Evolutionary conservation across 2,329 filamentous ascomycete species (phyloP), one percentile per base, ranked within the genome.

Genomic region (Pyrenochaeta sp.): DNA sequence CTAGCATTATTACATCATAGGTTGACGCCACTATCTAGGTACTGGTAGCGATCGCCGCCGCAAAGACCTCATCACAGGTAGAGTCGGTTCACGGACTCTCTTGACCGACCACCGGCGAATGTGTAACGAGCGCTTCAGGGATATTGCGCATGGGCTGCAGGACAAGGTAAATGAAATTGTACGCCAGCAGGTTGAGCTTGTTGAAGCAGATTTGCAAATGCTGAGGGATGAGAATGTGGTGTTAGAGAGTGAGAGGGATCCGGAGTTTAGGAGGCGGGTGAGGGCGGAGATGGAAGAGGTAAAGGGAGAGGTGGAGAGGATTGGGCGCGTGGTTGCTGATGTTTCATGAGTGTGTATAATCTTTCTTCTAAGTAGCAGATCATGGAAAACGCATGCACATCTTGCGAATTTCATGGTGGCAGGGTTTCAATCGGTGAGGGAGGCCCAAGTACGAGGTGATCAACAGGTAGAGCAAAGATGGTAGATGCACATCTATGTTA

Each of bases 161-260:
- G 34, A 45, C 2, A 34, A 57, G 19, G 28, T 64, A 3, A 51
- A 28, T 2, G 40, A 56, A 8, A 39, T 50, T 34, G 45, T 66
- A 13, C 32, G 49, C 2, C 27, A 60, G 54, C 64, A 69, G 46
- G 34, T 65, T 8, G 51, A 47, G 10, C 48, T 61, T 19, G 53
- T 71, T 30, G 57, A 59, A 46, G 57, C 53, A 1, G 66, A 67
- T 52, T 49, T 69, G 39, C 34, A 60, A 40, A 39, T 64, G 10
- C 54, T 71, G 5, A 62, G 56, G 24, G 59, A 64, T 47, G 61
- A 66, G 13, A 66, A 71, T 32, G 66, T 59, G 6, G 53, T 71
- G 7, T 40, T 61, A 30, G 66, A 71, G 32, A 65, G 59, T 37
- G 64, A 69, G 40, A 54, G 61, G 22, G 54, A 68, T 51, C 59